Conservation (phyloP, 2,329 filamentous ascomycete species). For the Hirsutella thompsonii region DNA sequence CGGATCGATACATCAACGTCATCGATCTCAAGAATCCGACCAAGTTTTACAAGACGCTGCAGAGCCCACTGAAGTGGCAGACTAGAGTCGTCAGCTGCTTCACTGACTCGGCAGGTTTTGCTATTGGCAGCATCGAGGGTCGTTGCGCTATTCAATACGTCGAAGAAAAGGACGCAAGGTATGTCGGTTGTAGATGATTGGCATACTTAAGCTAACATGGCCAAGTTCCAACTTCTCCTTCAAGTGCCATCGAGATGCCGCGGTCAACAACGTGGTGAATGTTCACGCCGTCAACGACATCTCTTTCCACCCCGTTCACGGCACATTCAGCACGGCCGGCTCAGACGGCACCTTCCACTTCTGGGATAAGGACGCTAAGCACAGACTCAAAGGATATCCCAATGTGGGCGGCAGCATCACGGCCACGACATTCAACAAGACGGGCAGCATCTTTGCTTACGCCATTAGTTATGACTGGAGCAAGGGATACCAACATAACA, state of each 20-base stretch:
- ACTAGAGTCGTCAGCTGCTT: constrained; percentile 93
- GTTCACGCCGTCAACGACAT: constrained; percentile 96
- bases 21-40: constrained; percentile 79
- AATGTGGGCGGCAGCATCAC: constrained; percentile 77
- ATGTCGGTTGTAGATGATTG: constrained; percentile 13
- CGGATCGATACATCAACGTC: constrained; percentile 92
- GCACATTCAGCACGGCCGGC: constrained; percentile 96
- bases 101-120: constrained; percentile 79
- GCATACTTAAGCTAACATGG: neutral
- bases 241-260: constrained; percentile 89
- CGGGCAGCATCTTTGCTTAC: constrained; percentile 74
- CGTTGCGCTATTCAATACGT: constrained; percentile 97
- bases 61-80: constrained; percentile 97
- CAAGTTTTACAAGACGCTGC: constrained; percentile 90
- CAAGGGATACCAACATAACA: constrained; percentile 87
- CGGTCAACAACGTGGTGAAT: constrained; percentile 64
- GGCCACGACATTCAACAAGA: constrained; percentile 80
- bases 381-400: constrained; percentile 80
- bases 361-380: constrained; percentile 89
- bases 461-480: constrained; percentile 96
- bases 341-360: constrained; percentile 95
- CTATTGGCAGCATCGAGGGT: constrained; percentile 91
- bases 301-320: constrained; percentile 90
- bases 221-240: constrained; percentile 86
- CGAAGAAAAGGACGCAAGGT: constrained; percentile 82